These are phyloP conservation scores for Capsicum baccatum DNA, from an alignment of 257 asterid species.

Conservation along the genomic window DNA sequence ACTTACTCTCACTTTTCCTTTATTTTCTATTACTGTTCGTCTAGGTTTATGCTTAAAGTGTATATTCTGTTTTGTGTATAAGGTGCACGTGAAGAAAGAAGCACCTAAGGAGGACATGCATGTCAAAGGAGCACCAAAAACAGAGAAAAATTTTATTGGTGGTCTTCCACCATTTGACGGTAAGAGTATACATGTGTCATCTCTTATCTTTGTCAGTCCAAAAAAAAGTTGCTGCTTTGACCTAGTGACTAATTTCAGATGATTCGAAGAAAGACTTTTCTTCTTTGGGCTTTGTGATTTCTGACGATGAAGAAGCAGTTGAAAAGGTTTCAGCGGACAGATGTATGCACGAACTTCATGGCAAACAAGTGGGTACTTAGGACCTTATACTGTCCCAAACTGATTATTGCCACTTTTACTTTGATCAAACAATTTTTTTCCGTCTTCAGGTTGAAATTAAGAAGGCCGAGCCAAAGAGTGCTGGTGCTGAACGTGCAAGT, in stretches of 20 bases:
- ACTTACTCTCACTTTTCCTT: background rate
- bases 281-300: constrained; percentile 86
- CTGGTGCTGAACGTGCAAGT: constrained; percentile 57
- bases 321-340: constrained; percentile 82
- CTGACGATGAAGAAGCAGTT: constrained; percentile 86
- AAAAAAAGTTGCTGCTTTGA: background rate
- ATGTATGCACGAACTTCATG: constrained; percentile 87
- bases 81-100: constrained; percentile 97
- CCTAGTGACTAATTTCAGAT: constrained; percentile 45
- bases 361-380: constrained; percentile 76
- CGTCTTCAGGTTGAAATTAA: constrained; percentile 85
- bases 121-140: constrained; percentile 29
- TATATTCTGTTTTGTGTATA: constrained; percentile 33
- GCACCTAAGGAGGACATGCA: constrained; percentile 47
- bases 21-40: background rate
- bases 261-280: constrained; percentile 87
- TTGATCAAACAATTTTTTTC: constrained; percentile 37
- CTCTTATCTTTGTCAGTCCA: background rate
- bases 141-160: constrained; percentile 78
- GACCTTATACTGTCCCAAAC: background rate
- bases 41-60: background rate
- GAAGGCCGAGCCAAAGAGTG: constrained; percentile 88
- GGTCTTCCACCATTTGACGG: constrained; percentile 85
- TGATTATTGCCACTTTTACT: background rate
- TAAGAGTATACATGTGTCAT: constrained; percentile 34